Percentiles rank a stretch among this genome's conserved stretches.
phyloP scores from a whole-genome alignment of 2,329 filamentous ascomycete species.

The Chrysoporthe puriensis region DNA sequence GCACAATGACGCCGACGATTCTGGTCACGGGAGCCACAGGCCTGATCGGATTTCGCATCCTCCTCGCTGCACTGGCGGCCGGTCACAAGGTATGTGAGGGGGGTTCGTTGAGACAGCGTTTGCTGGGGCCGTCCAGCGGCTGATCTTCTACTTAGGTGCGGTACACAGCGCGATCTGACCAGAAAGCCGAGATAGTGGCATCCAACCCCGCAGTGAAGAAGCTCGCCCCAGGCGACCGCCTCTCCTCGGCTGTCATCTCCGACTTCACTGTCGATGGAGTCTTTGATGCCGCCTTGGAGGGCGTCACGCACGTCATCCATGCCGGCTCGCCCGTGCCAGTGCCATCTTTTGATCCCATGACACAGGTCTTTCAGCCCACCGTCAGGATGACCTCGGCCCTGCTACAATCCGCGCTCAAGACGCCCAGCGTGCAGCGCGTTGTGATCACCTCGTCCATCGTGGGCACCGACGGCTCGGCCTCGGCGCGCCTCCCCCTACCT shows the following conservation, averaged over 20 bases:
- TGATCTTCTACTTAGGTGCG: constrained; percentile 27
- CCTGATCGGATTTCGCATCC: constrained; percentile 36
- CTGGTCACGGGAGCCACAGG: constrained; percentile 37
- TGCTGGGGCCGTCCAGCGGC: too few relatives aligned
- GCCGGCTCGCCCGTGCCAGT: constrained; percentile 34
- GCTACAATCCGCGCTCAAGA: constrained; percentile 32
- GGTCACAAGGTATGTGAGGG: constrained; percentile 28
- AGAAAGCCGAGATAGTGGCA: constrained; percentile 32
- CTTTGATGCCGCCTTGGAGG: constrained; percentile 33
- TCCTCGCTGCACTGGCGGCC: constrained; percentile 32
- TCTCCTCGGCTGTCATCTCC: constrained; percentile 32
- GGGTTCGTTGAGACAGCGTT: too few relatives aligned
- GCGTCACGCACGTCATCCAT: constrained; percentile 35
- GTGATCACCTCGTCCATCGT: constrained; percentile 36
- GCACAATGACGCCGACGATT: constrained; percentile 22
- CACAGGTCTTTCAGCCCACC: constrained; percentile 32
- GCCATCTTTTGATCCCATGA: constrained; percentile 23
- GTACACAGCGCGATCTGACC: constrained; percentile 33
- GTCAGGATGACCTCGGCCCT: constrained; percentile 30
- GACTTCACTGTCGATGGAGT: constrained; percentile 33
- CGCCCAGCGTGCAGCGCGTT: constrained; percentile 32
- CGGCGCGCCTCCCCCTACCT: constrained; percentile 31
- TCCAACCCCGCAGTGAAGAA: constrained; percentile 33
- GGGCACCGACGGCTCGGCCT: constrained; percentile 31
- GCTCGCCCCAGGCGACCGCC: constrained; percentile 28